Evolutionary conservation across 305 asterid genomes (phyloP), one percentile per base, ranked within the genome.

Genomic region (Fraxinus xanthoxyloides): DNA sequence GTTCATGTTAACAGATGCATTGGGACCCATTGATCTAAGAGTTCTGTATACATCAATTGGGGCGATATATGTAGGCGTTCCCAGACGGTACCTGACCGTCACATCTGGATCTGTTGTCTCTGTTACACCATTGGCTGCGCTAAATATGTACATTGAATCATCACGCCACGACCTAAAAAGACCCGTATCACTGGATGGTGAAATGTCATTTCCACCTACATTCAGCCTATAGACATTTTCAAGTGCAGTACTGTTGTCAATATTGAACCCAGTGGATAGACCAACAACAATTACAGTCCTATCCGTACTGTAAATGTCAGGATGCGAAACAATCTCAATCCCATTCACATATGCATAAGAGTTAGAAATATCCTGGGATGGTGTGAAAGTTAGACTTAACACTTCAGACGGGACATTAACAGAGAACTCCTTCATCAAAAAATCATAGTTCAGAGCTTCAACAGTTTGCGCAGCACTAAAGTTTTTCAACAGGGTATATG

Each of bases 201-300:
- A 90, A 86, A 95, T 93, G 83, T 82, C 96, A 17, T 91, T 92
- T 70, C 98, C 98, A 5, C 98, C 98, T 59, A 95, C 98, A 80
- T 95, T 95, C 81, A 95, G 85, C 79, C 98, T 88, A 79, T 90
- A 93, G 1, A 93, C 83, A 80, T 86, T 91, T 92, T 93, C 98
- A 19, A 92, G 88, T 0, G 95, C 91, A 12, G 98, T 93, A 23
- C 78, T 54, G 83, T 93, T 92, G 85, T 81, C 90, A 10, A 95
- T 86, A 24, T 0, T 40, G 86, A 89, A 84, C 3, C 90, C 82
- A 0, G 90, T 80, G 15, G 80, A 26, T 77, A 85, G 93, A 10
- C 96, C 95, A 46, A 92, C 87, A 0, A 88, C 82, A n/a, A 26
- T 0, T 12, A 67, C 82, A 24, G 83, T 79, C 75, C 92, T 92